Evolutionary conservation across 768 basidiomycete genomes (phyloP).

Genomic region (Lenzites betulinus): DNA sequence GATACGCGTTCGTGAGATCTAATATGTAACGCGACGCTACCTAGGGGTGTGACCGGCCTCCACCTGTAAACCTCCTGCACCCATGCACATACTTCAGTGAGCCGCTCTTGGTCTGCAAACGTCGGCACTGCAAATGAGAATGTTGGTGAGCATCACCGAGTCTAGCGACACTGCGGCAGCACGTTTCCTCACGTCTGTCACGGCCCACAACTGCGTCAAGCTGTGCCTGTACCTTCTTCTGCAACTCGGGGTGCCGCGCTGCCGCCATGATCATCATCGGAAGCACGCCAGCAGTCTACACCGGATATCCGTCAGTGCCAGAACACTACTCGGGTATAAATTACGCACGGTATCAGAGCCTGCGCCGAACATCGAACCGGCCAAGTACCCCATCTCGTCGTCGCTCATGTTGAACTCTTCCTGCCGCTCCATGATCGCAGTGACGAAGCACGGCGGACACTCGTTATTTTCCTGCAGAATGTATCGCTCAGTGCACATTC

Average conservation of each 20-base stretch:
- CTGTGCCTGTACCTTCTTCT: constrained; percentile 38
- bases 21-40: constrained; percentile 16
- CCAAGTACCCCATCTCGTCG: constrained; percentile 40
- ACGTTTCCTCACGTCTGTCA: constrained; percentile 32
- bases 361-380: constrained; percentile 46
- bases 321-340: not conserved
- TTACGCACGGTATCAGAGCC: constrained; percentile 42
- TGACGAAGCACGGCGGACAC: constrained; percentile 37
- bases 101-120: constrained; percentile 38
- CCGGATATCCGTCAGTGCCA: not conserved
- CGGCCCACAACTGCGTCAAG: constrained; percentile 40
- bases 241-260: constrained; percentile 37
- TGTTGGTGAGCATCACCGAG: not conserved
- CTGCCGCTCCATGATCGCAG: constrained; percentile 40
- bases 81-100: constrained; percentile 44
- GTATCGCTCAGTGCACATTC: too few relatives aligned
- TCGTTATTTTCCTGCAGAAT: constrained; percentile 31
- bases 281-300: not conserved
- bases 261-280: constrained; percentile 39
- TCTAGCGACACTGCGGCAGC: too few relatives aligned
- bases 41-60: constrained; percentile 41
- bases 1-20: too few relatives aligned
- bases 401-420: constrained; percentile 34
- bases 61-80: constrained; percentile 44
- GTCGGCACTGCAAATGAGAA: constrained; percentile 35